Base-by-base conservation (phyloP, 2,329 filamentous ascomycete species). In the Trichoderma sp. region DNA sequence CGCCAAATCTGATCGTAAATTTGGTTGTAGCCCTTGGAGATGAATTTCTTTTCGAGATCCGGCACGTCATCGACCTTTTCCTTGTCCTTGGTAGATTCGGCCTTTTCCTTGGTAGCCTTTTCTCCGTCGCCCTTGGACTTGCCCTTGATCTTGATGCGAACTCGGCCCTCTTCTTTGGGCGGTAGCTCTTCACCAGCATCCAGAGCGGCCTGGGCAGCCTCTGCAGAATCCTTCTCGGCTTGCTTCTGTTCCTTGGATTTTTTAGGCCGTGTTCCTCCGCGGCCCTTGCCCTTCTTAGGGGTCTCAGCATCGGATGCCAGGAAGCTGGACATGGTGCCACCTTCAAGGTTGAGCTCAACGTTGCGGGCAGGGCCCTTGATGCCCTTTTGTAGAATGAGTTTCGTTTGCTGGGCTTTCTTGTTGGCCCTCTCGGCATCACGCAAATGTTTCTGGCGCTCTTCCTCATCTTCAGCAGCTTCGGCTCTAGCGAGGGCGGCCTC, bases 1-100 rank as follows among this genome's bases (percentile, higher is more conserved):
- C 95, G 92, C 91, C 94, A 97, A 75, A 98, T 98, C 81, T 98
- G 94, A 78, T 97, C 95, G 81, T 98, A 98, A 72, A 99, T 95
- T 81, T 97, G 95, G 78, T 97, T 94, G 84, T 97, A 99, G 21
- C 93, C 94, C 80, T 97, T 97, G 65, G 94, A 96, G 75, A 93
- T 91, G 82, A 93, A 96, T 73, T 88, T 87, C 73, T 89, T 87
- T 73, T 91, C 87, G 26, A 89, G 85, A 4, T 88, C 86, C 47
- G 85, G 83, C 9, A 83, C 81, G 32, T 87, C 84, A 71, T 86
- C 86, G 57, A 81, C 81, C 79, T 84, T 86, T 69, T 88, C 86
- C 75, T 87, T 86, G 53, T 86, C 83, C 53, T 86, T 84, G 72
- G 85, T 84, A 39, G 83, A 86, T 65, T 88, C 86, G 75, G 86